Percentiles rank a stretch among this genome's conserved stretches.
These are phyloP conservation scores for Tylopilus rubrobrunneus DNA, from an alignment of 768 basidiomycete genomes.

Conservation along the genomic window DNA sequence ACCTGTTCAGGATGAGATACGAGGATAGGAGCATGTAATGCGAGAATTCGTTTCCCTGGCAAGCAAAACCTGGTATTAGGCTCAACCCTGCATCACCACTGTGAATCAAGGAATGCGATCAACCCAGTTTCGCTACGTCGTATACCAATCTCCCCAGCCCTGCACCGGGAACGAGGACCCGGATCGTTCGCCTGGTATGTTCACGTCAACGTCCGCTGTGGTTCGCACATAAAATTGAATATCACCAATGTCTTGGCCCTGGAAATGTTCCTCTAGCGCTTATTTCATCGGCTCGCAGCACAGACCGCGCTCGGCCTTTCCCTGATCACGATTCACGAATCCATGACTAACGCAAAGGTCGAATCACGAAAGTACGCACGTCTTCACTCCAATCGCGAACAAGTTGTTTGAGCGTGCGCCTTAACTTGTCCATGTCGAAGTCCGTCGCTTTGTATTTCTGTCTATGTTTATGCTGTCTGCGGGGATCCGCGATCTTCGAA, in stretches of 20 bases:
- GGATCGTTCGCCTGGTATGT: slow-evolving; percentile 43
- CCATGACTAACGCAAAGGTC: not conserved
- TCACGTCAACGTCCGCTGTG: not conserved
- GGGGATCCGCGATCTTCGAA: slow-evolving; percentile 8
- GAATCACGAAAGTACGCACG: slow-evolving; percentile 37
- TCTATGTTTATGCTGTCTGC: slow-evolving; percentile 3
- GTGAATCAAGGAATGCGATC: slow-evolving; percentile 9
- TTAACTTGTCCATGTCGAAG: slow-evolving; percentile 83
- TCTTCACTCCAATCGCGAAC: slow-evolving; percentile 91
- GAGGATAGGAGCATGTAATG: slow-evolving; percentile 93
- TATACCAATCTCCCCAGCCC: slow-evolving; percentile 86
- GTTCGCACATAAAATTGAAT: not conserved
- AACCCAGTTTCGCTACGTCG: slow-evolving; percentile 81
- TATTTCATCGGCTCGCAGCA: slow-evolving; percentile 83
- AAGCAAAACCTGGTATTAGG: slow-evolving; percentile 64
- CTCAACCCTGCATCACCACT: not conserved
- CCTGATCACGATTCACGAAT: slow-evolving; percentile 40
- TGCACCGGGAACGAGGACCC: slow-evolving; percentile 86
- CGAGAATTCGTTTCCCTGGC: slow-evolving; percentile 94
- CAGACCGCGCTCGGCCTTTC: slow-evolving; percentile 66
- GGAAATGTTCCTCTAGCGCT: slow-evolving; percentile 64
- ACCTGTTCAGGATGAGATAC: slow-evolving; percentile 86
- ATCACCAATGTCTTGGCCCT: slow-evolving; percentile 46
- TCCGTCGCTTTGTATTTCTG: slow-evolving; percentile 52
- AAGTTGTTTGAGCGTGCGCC: slow-evolving; percentile 90